These are phyloP conservation scores for Roridomyces roridus DNA, from an alignment of 768 basidiomycete genomes.

Conservation along the genomic window DNA sequence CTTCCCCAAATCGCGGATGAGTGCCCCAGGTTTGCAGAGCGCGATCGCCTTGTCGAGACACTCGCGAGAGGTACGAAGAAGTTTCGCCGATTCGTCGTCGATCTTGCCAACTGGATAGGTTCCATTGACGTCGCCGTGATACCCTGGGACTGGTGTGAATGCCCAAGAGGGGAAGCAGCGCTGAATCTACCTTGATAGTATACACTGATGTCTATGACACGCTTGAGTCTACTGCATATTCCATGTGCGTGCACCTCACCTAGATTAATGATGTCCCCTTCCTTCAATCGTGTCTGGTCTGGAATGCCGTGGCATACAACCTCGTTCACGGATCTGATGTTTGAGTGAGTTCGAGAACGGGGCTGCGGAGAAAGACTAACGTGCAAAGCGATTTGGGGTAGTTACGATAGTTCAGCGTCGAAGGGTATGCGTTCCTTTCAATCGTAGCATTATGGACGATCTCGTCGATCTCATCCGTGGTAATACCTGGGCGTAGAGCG, in stretches of 20 bases:
- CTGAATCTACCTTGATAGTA: constrained; percentile 71
- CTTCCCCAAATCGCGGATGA: constrained; percentile 89
- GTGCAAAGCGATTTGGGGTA: constrained; percentile 98
- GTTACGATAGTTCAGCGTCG: constrained; percentile 87
- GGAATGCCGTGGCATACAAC: constrained; percentile 98
- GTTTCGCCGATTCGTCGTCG: constrained; percentile 81
- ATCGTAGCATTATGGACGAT: constrained; percentile 93
- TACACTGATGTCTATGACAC: constrained; percentile 70
- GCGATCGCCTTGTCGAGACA: constrained; percentile 90
- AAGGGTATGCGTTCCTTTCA: constrained; percentile 92
- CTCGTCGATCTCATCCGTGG: constrained; percentile 93
- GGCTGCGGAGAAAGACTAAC: constrained; percentile 50
- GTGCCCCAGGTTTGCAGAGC: constrained; percentile 90
- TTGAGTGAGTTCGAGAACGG: too few relatives aligned
- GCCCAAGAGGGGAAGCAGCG: background rate
- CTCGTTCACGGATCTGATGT: constrained; percentile 85
- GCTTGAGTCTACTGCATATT: constrained; percentile 20
- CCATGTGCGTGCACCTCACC: constrained; percentile 51
- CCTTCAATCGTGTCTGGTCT: constrained; percentile 79
- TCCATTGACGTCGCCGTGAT: constrained; percentile 91
- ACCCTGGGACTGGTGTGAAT: constrained; percentile 53
- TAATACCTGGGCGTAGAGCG: constrained; percentile 86
- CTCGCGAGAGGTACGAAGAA: constrained; percentile 84
- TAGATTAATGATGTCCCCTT: constrained; percentile 98
- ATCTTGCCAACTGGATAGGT: constrained; percentile 91